phyloP scores from a whole-genome alignment of 208 protist species.

The Trypanosoma platydactyli region DNA sequence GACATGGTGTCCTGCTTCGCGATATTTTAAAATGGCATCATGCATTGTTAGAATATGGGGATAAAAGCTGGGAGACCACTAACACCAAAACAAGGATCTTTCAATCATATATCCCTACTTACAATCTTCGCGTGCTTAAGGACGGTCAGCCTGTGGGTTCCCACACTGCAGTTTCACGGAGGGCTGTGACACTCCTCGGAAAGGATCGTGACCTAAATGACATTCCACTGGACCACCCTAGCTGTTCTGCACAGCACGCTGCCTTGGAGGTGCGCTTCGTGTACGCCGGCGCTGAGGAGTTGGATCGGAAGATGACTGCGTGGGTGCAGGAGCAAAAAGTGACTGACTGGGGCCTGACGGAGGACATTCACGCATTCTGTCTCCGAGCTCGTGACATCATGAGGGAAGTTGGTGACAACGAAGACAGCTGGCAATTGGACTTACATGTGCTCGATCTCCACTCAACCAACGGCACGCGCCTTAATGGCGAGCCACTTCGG shows the following conservation, averaged over 20 bases:
- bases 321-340: constrained; percentile 1
- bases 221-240: constrained; percentile 65
- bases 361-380: constrained; percentile 30
- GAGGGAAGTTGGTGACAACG: constrained; percentile 32
- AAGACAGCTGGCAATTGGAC: constrained; percentile 52
- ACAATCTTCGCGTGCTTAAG: constrained; percentile 61
- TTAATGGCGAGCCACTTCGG: constrained; percentile 56
- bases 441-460: constrained; percentile 70
- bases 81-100: neutral
- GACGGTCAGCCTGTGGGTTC: constrained; percentile 38
- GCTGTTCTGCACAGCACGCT: constrained; percentile 84
- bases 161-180: constrained; percentile 36
- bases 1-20: constrained; percentile 28
- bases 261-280: constrained; percentile 65
- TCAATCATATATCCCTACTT: constrained; percentile 52
- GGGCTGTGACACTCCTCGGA: constrained; percentile 65
- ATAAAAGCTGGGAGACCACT: neutral
- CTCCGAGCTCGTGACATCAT: constrained; percentile 30
- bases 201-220: constrained; percentile 65
- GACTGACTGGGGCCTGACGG: constrained; percentile 15
- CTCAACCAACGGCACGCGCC: constrained; percentile 69
- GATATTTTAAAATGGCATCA: constrained; percentile 41
- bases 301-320: constrained; percentile 14
- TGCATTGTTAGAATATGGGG: neutral
- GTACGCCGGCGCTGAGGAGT: constrained; percentile 19